Evolutionary conservation across 139 green algal genomes (phyloP).

Genomic region (Chlorella sp.): DNA sequence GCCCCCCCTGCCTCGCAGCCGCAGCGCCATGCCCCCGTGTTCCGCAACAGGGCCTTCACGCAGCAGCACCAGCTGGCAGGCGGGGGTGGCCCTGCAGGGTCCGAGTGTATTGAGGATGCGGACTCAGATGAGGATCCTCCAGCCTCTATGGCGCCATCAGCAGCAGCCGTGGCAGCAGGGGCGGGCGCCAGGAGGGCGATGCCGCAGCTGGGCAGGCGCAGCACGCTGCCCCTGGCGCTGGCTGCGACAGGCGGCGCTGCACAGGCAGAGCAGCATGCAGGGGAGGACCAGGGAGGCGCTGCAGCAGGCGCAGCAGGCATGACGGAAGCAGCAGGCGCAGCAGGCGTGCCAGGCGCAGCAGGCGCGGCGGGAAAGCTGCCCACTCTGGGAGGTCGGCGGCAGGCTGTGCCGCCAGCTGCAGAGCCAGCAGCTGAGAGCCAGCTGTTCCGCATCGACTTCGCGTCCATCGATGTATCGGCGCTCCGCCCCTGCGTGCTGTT

Average conservation of each 20-base stretch:
- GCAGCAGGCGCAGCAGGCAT: not conserved
- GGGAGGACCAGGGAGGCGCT: not conserved
- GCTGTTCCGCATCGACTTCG: constrained; percentile 9
- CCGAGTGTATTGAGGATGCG: constrained; percentile 15
- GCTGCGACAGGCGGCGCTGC: not conserved
- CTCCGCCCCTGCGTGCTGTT: constrained; percentile 23
- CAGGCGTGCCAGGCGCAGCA: not conserved
- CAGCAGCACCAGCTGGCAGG: constrained; percentile 1
- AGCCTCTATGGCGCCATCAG: not conserved
- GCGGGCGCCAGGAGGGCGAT: not conserved
- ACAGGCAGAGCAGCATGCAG: not conserved
- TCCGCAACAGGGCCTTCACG: not conserved
- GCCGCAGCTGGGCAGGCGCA: not conserved
- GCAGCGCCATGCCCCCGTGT: not conserved
- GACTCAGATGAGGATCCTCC: not conserved
- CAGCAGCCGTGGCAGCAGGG: not conserved
- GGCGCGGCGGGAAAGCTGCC: not conserved
- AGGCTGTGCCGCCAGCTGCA: not conserved
- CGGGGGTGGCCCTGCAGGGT: not conserved
- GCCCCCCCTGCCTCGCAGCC: not conserved
- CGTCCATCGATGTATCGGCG: not conserved
- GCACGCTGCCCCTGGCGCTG: not conserved
- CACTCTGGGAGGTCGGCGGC: not conserved
- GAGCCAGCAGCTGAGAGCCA: not conserved
- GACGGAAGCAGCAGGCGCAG: not conserved